phyloP scores from a whole-genome alignment of 2,329 filamentous ascomycete species.

The Bipolaris gigantea region DNA sequence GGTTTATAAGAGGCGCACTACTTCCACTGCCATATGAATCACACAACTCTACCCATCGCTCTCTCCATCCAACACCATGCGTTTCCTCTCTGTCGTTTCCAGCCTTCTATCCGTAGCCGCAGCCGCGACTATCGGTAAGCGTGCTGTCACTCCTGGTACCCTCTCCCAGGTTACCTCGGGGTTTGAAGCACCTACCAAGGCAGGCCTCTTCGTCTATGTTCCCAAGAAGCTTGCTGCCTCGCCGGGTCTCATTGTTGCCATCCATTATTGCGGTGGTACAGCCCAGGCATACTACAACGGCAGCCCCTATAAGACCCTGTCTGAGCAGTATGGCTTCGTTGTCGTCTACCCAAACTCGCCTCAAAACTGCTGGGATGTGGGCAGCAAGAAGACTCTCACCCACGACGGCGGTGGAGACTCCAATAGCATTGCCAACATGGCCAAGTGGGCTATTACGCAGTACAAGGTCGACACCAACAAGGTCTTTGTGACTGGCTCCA shows the following conservation, averaged over 20 bases:
- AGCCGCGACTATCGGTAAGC: slow-evolving; percentile 27
- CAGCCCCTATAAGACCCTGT: slow-evolving; percentile 58
- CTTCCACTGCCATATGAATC: background rate
- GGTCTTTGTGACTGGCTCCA: slow-evolving; percentile 60
- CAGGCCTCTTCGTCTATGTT: slow-evolving; percentile 58
- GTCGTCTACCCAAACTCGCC: slow-evolving; percentile 61
- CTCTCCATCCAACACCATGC: slow-evolving; percentile 20
- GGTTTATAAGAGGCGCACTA: slow-evolving; percentile 3
- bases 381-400: slow-evolving; percentile 56
- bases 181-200: slow-evolving; percentile 51
- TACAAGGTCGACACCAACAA: slow-evolving; percentile 56
- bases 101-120: slow-evolving; percentile 26
- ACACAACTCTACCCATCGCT: background rate
- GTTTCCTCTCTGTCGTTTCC: slow-evolving; percentile 24
- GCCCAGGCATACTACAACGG: slow-evolving; percentile 53
- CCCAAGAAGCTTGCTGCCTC: slow-evolving; percentile 49
- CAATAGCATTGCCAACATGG: slow-evolving; percentile 62
- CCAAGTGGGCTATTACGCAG: slow-evolving; percentile 55
- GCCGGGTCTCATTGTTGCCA: slow-evolving; percentile 58
- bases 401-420: slow-evolving; percentile 62
- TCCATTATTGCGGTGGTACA: slow-evolving; percentile 61
- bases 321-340: slow-evolving; percentile 61
- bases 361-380: slow-evolving; percentile 63
- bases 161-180: slow-evolving; percentile 45
- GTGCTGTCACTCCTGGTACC: slow-evolving; percentile 31